Evolutionary conservation across 1,139 yeast genomes (phyloP), one percentile per base, ranked within the genome.

Genomic region (Geotrichum australiense): DNA sequence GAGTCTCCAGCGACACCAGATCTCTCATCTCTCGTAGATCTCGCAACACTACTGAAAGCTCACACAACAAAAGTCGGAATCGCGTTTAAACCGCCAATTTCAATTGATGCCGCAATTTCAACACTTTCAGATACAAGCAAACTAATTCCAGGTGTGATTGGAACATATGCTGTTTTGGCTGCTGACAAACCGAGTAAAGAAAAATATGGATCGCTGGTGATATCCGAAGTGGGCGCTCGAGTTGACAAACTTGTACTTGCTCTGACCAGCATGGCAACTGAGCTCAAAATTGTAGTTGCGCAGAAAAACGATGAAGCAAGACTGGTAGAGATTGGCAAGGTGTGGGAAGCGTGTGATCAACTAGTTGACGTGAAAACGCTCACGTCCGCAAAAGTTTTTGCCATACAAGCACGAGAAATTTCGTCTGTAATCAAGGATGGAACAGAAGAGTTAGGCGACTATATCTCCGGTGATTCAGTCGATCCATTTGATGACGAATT

Each of bases 11-110:
- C n/a, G n/a, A n/a, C 86, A 10, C 54, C 74, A 18, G 66, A 63
- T 12, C 94, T 84, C 52, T 56, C n/a, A n/a, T n/a, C n/a, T n/a
- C n/a, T 83, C 21, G 59, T 57, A 8, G 85, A 84, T 55, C 59
- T 81, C 11, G 60, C 76, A 25, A 68, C 72, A 45, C 64, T 85
- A 34, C 66, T 80, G n/a, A 77, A 71, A 58, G 91, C 94, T 1
- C 89, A 83, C 57, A 69, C 81, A 1, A 84, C 94, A 2, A 84
- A 83, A 58, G 68, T 82, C 2, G 94, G 94, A 4, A 76, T 85
- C 30, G 73, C 85, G 1, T 80, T 78, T 61, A 76, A 78, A 52
- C 83, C 87, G 1, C 76, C 76, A 5, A 71, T 68, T 47, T 49
- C 71, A 50, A 53, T 63, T 36, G 67, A 62, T 12, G 76, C 85